phyloP scores from a whole-genome alignment of 306 rosid genomes.

The Vicia sativa region DNA sequence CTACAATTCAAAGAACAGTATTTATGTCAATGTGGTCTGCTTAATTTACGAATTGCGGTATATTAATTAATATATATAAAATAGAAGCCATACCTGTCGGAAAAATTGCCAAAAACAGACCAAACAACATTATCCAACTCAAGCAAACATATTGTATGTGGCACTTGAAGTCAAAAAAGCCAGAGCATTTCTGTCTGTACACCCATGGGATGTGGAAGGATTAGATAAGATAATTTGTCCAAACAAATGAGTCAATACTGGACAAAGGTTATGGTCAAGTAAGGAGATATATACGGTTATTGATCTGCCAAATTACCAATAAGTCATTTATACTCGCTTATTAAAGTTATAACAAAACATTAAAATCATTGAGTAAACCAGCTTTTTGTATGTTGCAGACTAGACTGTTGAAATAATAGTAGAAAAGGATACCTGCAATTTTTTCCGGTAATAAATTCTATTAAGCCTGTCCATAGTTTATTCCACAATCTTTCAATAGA shows the following conservation, averaged over 20 bases:
- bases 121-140: constrained; percentile 85
- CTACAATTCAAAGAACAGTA: constrained; percentile 54
- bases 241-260: constrained; percentile 15
- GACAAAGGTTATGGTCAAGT: background rate
- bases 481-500: constrained; percentile 68
- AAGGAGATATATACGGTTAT: background rate
- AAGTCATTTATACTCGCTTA: background rate
- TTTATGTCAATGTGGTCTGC: constrained; percentile 23
- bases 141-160: constrained; percentile 87
- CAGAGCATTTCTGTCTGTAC: constrained; percentile 73
- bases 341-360: background rate
- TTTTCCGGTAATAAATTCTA: constrained; percentile 71
- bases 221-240: constrained; percentile 28
- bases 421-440: constrained; percentile 70
- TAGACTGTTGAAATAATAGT: constrained; percentile 14
- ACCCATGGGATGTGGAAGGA: constrained; percentile 4
- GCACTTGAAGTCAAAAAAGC: constrained; percentile 86
- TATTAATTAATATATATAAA: background rate
- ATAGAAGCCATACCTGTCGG: constrained; percentile 62
- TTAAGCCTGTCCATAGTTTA: constrained; percentile 57
- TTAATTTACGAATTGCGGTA: constrained; percentile 6
- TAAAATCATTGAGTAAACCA: constrained; percentile 4
- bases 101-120: constrained; percentile 71
- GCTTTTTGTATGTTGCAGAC: constrained; percentile 12
- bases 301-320: background rate